phyloP scores from a whole-genome alignment of 1,139 yeast genomes.

The Debaryomyces nepalensis region DNA sequence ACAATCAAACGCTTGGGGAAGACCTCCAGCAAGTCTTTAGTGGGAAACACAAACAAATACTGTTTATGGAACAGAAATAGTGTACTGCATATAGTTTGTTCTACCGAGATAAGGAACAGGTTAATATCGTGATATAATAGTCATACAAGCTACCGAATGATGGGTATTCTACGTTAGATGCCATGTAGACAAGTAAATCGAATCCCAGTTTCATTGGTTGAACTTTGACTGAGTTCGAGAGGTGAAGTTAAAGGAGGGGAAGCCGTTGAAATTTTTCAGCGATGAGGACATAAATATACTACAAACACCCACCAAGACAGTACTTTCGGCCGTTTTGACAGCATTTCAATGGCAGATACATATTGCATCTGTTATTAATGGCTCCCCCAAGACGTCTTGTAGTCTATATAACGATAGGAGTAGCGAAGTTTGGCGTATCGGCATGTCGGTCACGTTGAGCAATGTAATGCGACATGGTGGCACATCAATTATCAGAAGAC shows the following conservation, averaged over 20 bases:
- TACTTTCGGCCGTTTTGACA: not conserved
- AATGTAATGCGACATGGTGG: constrained; percentile 9
- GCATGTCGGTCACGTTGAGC: constrained; percentile 10
- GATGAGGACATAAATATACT: constrained; percentile 8
- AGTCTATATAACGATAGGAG: not conserved
- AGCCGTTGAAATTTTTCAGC: constrained; percentile 2
- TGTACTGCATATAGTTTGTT: not conserved
- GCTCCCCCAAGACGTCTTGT: not conserved
- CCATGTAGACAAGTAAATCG: no score
- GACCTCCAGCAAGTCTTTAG: no score
- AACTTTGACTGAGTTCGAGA: no score
- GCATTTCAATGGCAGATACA: not conserved
- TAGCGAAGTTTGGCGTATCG: not conserved
- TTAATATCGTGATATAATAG: no score
- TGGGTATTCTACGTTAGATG: no score
- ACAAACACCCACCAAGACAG: not conserved
- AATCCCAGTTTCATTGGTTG: no score
- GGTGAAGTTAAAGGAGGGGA: not conserved
- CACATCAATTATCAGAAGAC: constrained; percentile 2
- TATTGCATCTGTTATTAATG: not conserved
- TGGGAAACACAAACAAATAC: constrained; percentile 7
- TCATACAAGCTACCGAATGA: no score
- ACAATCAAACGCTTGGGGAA: no score
- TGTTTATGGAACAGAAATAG: not conserved
- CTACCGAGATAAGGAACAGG: constrained; percentile 1